Evolutionary conservation across 2,329 filamentous ascomycete genomes (phyloP), one percentile per base, ranked within the genome.

Genomic region (Colletotrichum graminicola): DNA sequence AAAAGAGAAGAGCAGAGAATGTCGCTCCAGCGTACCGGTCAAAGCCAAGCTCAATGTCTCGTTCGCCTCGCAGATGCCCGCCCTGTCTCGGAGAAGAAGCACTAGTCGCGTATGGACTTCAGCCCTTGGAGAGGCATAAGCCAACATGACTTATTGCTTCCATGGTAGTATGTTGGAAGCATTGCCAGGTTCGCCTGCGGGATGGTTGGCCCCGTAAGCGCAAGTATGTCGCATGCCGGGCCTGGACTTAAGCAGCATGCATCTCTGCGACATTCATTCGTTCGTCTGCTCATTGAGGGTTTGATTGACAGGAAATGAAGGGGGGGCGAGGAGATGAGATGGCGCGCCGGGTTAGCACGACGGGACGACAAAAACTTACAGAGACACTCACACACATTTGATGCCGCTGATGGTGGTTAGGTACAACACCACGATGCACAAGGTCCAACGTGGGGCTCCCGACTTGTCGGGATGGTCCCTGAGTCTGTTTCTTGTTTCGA

Each of bases 261-360:
- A 29, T 66, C 39, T 62, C 8, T 32, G 41, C 52, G 32, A 54
- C 32, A 62, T 45, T 51, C 45, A 26, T 12, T 26, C 59, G 43
- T 26, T 61, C 57, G 29, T 34, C n/a, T 39, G 26, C 11, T 55
- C 45, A 29, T 43, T 29, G 54, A 41, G 49, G 23, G 16, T 23
- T 49, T 49, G 43, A 45, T 47, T 43, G 39, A 45, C 39, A n/a
- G 32, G 8, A n/a, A 43, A 26, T 41, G 12, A 39, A 14, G 54
- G 43, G 43, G 32, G 45, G 45, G 34, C 10, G 23, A 47, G 34
- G 18, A 67, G 68, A 68, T 68, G 59, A 55, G 68, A 68, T 68
- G 68, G 59, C 65, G 65, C 68, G 68, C 45, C 65, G 64, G 68
- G 68, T 62, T 59, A 68, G 65, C 68, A 68, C 57, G 65, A 60